Base-by-base conservation (phyloP, 2,329 filamentous ascomycete species). In the Pseudogymnoascus verrucosus region DNA sequence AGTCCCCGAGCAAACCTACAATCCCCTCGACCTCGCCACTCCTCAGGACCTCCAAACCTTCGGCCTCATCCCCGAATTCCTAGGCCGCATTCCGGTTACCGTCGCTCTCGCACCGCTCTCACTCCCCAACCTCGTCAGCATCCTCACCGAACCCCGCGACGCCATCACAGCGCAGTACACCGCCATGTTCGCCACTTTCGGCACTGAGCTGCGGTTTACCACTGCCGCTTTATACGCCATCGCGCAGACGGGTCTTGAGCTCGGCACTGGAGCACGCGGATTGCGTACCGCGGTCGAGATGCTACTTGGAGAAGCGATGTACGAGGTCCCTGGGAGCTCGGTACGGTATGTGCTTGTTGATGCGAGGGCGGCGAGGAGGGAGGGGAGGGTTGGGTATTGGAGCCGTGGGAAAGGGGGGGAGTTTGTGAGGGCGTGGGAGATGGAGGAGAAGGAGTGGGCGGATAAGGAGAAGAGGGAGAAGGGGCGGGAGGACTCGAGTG, bases 21-120 rank as follows among this genome's bases (percentile, higher is more conserved):
- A 68, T 21, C 60, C 81, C 11, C 79, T 95, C 1, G 89, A 93
- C 68, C 82, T 95, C 21, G 83, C 89, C 26, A 89, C 86, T 3
- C 89, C 91, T 1, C 80, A 84, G 10, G 89, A 96, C 70, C 79
- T 96, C 1, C 91, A 96, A 75, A 84, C 82, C 47, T 97, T 92
- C 71, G 93, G 93, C 12, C 91, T 97, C 72, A 97, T 97, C 62
- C 93, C 93, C 0, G 93, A 97, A 76, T 81, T 97, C n/a, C 89
- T 98, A 62, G 95, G 95, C n/a, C 89, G 95, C 16, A 86, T 99
- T 59, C 93, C 96, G 62, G 91, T 96, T 64, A 89, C 92, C 60
- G 92, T 91, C 65, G 90, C 95, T 0, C 83, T 99, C 0, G 88
- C 90, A 12, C 87, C 91, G 0, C 81, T 99, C 0, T 84, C 84